Evolutionary conservation across 352 stramenopile genomes (phyloP).

Genomic region (Phytopythium aichiense): DNA sequence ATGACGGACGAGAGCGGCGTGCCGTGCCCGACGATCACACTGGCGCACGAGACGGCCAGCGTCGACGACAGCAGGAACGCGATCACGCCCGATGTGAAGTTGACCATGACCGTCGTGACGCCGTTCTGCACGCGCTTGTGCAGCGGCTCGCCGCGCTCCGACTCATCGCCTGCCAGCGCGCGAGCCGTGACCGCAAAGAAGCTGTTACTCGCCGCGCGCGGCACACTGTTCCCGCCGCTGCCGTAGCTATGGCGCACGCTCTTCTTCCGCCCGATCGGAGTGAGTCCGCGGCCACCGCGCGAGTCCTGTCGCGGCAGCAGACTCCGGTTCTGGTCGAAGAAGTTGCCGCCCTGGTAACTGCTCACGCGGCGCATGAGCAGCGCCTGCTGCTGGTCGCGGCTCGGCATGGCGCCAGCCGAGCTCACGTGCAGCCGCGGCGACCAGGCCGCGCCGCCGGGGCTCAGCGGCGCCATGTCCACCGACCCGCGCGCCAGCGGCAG

Average conservation of each 20-base stretch:
- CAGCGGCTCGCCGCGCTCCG: constrained; percentile 7
- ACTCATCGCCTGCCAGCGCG: background rate
- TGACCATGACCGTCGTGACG: constrained; percentile 39
- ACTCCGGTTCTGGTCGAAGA: constrained; percentile 3
- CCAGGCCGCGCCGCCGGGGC: constrained; percentile 2
- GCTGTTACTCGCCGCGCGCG: constrained; percentile 6
- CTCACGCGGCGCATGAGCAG: constrained; percentile 51
- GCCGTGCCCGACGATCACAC: constrained; percentile 67
- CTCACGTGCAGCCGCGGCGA: constrained; percentile 21
- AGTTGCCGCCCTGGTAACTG: constrained; percentile 47
- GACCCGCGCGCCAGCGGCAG: constrained; percentile 45
- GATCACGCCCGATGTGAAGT: constrained; percentile 70
- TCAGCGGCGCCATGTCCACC: constrained; percentile 37
- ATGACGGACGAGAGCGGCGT: constrained; percentile 57
- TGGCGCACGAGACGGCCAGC: constrained; percentile 73
- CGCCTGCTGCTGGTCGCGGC: constrained; percentile 14
- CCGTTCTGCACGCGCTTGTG: constrained; percentile 16
- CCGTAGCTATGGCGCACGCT: constrained; percentile 8
- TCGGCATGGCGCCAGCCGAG: constrained; percentile 41
- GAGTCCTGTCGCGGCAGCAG: constrained; percentile 3
- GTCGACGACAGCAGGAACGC: constrained; percentile 77
- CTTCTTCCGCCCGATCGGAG: constrained; percentile 12
- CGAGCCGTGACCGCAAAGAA: constrained; percentile 4
- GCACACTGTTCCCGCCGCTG: background rate
- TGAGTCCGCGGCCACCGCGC: constrained; percentile 10